phyloP scores from a whole-genome alignment of 1,284 basidiomycete genomes.

The Singerocomus rubriflavus region DNA sequence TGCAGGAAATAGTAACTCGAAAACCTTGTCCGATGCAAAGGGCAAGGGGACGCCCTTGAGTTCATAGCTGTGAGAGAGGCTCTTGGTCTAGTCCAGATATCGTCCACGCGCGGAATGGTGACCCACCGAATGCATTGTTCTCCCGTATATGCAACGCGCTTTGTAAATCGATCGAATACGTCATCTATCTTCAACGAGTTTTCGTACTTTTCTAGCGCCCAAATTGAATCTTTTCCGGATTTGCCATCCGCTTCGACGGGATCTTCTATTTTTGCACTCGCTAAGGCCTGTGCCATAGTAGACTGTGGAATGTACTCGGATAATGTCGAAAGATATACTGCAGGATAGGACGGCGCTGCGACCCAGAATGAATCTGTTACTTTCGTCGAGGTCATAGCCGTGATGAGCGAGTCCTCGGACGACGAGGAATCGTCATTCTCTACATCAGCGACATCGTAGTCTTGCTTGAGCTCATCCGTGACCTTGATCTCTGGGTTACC shows the following conservation, averaged over 20 bases:
- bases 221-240: conserved; percentile 46
- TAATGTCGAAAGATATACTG: conserved; percentile 68
- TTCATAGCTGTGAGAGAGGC: conserved; percentile 60
- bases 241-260: conserved; percentile 37
- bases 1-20: conserved; percentile 65
- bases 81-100: conserved; percentile 1
- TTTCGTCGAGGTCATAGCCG: conserved; percentile 54
- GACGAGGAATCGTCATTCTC: conserved; percentile 30
- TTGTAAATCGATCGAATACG: conserved; percentile 76
- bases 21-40: conserved; percentile 67
- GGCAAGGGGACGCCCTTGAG: conserved; percentile 70
- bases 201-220: conserved; percentile 73
- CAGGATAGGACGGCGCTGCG: conserved; percentile 58
- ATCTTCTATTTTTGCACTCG: conserved; percentile 41
- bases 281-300: conserved; percentile 46
- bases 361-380: conserved; percentile 63
- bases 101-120: conserved; percentile 3
- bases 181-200: conserved; percentile 72
- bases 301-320: conserved; percentile 65
- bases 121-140: conserved; percentile 76
- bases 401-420: conserved; percentile 50
- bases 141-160: conserved; percentile 61
- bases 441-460: conserved; percentile 31
- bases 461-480: conserved; percentile 12
- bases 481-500: conserved; percentile 33